phyloP scores from a whole-genome alignment of 345 rosid genomes.

The Eucalyptus victrix region DNA sequence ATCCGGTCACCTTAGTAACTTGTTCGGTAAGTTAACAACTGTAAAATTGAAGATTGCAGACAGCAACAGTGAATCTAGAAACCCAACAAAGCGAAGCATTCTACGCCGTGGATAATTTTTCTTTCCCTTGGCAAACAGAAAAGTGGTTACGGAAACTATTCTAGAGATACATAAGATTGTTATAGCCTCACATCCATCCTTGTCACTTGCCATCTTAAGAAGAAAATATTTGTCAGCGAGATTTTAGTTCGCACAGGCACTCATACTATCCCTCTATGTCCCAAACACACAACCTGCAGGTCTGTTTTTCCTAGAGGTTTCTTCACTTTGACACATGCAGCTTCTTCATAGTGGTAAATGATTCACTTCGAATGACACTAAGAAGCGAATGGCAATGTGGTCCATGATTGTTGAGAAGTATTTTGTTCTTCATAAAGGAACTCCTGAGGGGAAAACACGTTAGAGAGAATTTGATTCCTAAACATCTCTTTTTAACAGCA shows the following conservation, averaged over 20 bases:
- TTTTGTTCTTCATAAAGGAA: not conserved
- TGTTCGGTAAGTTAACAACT: not conserved
- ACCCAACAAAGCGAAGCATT: no score
- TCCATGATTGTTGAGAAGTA: not conserved
- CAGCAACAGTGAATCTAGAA: not conserved
- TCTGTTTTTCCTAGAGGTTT: not conserved
- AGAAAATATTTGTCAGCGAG: not conserved
- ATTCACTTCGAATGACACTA: not conserved
- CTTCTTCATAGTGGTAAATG: not conserved
- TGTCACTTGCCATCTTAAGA: not conserved
- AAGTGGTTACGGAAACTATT: not conserved
- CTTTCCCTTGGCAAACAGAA: not conserved
- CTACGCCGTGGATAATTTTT: not conserved
- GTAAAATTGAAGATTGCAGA: not conserved
- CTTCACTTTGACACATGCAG: not conserved
- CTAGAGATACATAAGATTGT: not conserved
- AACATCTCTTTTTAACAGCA: not conserved
- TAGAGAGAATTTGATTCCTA: not conserved
- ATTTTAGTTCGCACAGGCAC: not conserved
- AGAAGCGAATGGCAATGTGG: not conserved
- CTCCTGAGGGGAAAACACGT: not conserved
- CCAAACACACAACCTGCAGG: not conserved
- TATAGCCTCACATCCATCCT: not conserved
- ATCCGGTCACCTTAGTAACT: not conserved
- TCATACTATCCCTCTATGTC: not conserved